Conservation (phyloP, 148 eudicot genomes). For the Rhododendron williamsianum region DNA sequence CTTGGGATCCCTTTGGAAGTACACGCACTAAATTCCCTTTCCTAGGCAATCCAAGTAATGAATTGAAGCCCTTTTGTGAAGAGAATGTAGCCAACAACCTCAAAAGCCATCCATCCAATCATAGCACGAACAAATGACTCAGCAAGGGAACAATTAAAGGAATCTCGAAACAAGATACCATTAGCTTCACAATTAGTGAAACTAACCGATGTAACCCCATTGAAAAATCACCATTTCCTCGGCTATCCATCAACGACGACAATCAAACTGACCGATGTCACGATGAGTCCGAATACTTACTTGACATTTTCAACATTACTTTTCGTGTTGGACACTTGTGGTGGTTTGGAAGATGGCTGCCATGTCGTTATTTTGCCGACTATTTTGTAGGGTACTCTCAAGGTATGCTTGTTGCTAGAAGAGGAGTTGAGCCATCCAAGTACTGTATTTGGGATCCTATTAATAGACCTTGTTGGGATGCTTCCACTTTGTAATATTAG, state of each 20-base stretch:
- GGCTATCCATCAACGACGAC: neutral
- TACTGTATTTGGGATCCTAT: constrained; percentile 1
- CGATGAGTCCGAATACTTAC: neutral
- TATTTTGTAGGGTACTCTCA: constrained; percentile 6
- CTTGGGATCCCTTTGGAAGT: no score
- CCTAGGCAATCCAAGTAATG: no score
- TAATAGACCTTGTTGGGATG: neutral
- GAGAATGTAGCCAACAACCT: no score
- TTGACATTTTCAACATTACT: neutral
- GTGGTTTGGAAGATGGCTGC: neutral
- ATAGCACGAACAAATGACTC: no score
- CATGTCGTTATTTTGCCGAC: neutral
- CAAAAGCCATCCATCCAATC: no score
- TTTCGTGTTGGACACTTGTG: neutral
- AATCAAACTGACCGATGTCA: neutral
- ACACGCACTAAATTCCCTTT: no score
- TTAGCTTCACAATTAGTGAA: no score
- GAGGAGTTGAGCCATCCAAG: neutral
- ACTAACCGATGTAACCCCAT: neutral
- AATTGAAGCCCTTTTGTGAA: no score
- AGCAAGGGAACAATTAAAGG: no score
- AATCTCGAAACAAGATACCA: no score
- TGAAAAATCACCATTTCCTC: neutral
- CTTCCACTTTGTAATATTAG: constrained; percentile 7
- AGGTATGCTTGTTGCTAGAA: neutral